phyloP scores from a whole-genome alignment of 441 rosid species.

The Biscutella laevigata region DNA sequence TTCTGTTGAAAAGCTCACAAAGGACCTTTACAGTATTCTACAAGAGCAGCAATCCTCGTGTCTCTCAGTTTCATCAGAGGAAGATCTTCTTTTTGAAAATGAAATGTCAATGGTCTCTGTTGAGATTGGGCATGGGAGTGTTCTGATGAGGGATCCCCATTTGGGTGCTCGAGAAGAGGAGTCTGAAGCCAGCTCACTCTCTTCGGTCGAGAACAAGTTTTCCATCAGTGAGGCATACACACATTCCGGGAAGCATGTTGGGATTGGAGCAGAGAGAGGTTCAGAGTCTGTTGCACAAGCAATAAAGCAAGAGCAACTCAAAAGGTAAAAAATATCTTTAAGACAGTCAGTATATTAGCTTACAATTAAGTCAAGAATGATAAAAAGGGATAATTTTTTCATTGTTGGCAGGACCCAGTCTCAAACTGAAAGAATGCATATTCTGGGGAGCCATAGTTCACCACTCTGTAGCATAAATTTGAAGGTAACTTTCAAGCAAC shows the following conservation, averaged over 20 bases:
- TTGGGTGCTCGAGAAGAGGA: conserved; percentile 85
- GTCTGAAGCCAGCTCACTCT: conserved; percentile 90
- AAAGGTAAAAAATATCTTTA: conserved; percentile 40
- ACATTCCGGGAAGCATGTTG: conserved; percentile 35
- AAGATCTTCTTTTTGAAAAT: conserved; percentile 83
- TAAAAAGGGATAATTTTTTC: background rate
- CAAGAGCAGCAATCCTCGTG: conserved; percentile 90
- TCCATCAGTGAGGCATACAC: conserved; percentile 59
- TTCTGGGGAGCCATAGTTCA: conserved; percentile 52
- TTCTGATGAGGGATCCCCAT: conserved; percentile 80
- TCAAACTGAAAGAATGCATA: conserved; percentile 47
- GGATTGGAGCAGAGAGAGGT: conserved; percentile 33
- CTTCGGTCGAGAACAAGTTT: conserved; percentile 64
- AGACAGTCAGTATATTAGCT: background rate
- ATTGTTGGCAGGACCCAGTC: conserved; percentile 50
- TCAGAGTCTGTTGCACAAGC: conserved; percentile 37
- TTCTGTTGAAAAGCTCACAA: conserved; percentile 85
- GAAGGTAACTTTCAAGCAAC: conserved; percentile 34
- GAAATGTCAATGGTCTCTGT: conserved; percentile 92
- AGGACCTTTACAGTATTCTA: conserved; percentile 70
- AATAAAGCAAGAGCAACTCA: conserved; percentile 45
- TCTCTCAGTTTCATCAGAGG: conserved; percentile 81
- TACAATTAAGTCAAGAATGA: conserved; percentile 6
- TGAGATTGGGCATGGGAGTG: conserved; percentile 97
- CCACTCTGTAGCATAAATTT: conserved; percentile 59